Base-by-base conservation (phyloP, 1,284 basidiomycete species). In the Boletus smithii region DNA sequence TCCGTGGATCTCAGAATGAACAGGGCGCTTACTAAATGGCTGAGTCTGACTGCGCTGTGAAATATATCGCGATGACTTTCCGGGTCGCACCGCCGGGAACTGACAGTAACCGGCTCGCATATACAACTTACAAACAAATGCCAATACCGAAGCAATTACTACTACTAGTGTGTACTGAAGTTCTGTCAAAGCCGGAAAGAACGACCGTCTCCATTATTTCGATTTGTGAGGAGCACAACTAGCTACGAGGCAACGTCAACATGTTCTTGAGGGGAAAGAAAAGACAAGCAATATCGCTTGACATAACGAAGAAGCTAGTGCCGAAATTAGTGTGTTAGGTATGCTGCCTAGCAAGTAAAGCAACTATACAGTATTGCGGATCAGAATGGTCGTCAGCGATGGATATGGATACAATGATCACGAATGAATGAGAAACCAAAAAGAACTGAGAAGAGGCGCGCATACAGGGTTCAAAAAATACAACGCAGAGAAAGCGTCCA, bases 331-430 rank as follows among this genome's bases (percentile, higher is more conserved):
- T 42, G 44, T 30, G 62, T 44, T 42, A 47, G 55, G 59, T 58
- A 56, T 60, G 57, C 53, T 60, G 56, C 64, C 53, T 42, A 69
- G 53, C 65, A 55, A 53, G 75, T 74, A 58, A 71, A 71, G 57
- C 78, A 65, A 51, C 69, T 53, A 38, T 66, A 65, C 49, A 49
- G 58, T 62, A 62, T 58, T 48, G 37, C 10, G 32, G 23, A 40
- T 63, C 33, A 40, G 35, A 47, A 32, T 32, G 46, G 60, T 50
- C 44, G 39, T 64, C 46, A 56, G 60, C 42, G 39, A 39, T 48
- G 49, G 33, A 43, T 66, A 62, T 50, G 53, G 62, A 63, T 66
- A 62, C 61, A 62, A 47, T 54, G 51, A 24, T 52, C 43, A 38
- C 38, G 45, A 41, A 27, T 39, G 38, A 14, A 36, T 36, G 48